A percentile compares a stretch with the other conserved stretches of the same genome.
phyloP scores from a whole-genome alignment of 257 asterid species.

The Salvia hispanica region DNA sequence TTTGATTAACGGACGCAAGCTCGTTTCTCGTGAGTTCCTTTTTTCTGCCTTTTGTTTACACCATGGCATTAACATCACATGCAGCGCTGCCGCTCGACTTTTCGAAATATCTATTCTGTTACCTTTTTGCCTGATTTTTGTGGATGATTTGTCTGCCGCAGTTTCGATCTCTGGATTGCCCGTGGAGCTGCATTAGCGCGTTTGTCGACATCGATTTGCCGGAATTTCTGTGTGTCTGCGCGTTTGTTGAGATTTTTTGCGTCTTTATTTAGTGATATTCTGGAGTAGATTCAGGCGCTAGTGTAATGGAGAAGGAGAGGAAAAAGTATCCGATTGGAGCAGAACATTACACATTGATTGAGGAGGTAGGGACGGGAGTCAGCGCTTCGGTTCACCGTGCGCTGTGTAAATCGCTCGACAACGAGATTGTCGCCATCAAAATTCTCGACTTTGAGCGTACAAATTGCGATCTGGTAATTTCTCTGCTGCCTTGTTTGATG shows the following conservation, averaged over 20 bases:
- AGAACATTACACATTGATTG: constrained; percentile 69
- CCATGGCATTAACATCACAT: constrained; percentile 40
- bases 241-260: constrained; percentile 22
- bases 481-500: not conserved
- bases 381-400: constrained; percentile 96
- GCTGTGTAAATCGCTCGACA: constrained; percentile 51
- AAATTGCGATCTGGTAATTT: constrained; percentile 81
- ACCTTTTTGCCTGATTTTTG: constrained; percentile 14
- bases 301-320: constrained; percentile 63
- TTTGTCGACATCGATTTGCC: constrained; percentile 39
- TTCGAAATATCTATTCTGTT: not conserved
- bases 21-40: constrained; percentile 46
- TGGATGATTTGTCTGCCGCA: constrained; percentile 34
- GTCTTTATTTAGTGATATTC: not conserved
- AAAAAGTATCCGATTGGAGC: constrained; percentile 94
- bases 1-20: constrained; percentile 33
- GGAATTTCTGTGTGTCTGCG: not conserved
- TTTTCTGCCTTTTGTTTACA: constrained; percentile 25
- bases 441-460: constrained; percentile 89
- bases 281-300: constrained; percentile 20
- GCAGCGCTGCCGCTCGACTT: constrained; percentile 30
- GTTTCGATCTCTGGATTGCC: constrained; percentile 42
- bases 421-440: constrained; percentile 83
- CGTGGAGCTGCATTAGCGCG: constrained; percentile 42
- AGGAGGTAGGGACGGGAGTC: constrained; percentile 91